Base-by-base conservation (phyloP, 1,284 basidiomycete species). In the Neotropicomus parvogracilis region DNA sequence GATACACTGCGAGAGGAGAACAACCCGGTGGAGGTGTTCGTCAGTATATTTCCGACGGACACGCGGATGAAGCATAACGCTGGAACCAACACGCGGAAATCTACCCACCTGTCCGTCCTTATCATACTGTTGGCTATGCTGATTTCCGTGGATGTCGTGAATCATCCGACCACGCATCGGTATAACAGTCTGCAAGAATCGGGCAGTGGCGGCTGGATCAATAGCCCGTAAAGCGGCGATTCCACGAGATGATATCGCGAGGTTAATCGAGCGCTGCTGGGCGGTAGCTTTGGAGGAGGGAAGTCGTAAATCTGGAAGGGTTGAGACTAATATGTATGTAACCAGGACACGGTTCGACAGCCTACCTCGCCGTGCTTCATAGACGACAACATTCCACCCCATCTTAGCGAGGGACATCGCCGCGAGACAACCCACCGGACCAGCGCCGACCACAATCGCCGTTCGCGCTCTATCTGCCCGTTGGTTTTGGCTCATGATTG, bases 141-240 rank as follows among this genome's bases (percentile, higher is more conserved):
- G 74, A 56, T 74, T 76, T 48, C 90, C 88, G 57, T 80, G 72
- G 48, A 69, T 62, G 64, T 83, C 81, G 72, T 99, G 95, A 56
- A 99, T 94, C 92, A 98, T 97, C 45, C 97, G 79, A 27, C 90
- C 93, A 54, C 80, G 83, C 93, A 99, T 97, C 54, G 95, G 94
- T 67, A 98, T 93, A 24, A 86, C 85, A 37, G 85, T 78, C 54
- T 83, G 70, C 55, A 97, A 70, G 58, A 97, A 88, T 48, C 83
- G 75, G 52, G 84, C 77, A 21, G 88, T 84, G 42, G 88, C 76
- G 31, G 76, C 78, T 21, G 86, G 77, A 68, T 92, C 85, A 57
- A 98, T 81, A 43, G 83, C 81, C 58, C 85, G 76, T 36, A 98
- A 75, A 28, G 95, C 95, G 55, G 86, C 81, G 48, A 98, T 85